These are phyloP conservation scores for Fusarium denticulatum DNA, from an alignment of 2,329 filamentous ascomycete species.

Conservation along the genomic window DNA sequence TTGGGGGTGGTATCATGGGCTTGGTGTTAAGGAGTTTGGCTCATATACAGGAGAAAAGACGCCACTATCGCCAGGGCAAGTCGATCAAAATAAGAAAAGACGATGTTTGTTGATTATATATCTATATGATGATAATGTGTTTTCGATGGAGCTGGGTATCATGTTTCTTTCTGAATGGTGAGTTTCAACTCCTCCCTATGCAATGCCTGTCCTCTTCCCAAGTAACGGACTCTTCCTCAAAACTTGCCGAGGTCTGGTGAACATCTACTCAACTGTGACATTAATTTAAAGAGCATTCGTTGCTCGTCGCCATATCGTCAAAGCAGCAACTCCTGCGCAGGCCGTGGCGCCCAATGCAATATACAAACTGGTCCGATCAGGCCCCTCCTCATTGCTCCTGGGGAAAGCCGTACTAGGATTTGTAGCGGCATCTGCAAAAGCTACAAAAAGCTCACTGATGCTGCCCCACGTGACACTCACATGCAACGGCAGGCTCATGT, in stretches of 20 bases:
- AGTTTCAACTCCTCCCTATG: conserved; percentile 41
- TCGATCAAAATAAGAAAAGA: conserved; percentile 20
- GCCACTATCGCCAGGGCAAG: background rate
- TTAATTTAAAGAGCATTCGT: conserved; percentile 56
- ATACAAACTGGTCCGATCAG: conserved; percentile 86
- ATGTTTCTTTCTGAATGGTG: conserved; percentile 39
- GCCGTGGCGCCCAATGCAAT: conserved; percentile 81
- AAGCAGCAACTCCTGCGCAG: conserved; percentile 70
- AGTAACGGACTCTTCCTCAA: background rate
- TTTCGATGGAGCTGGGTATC: conserved; percentile 46
- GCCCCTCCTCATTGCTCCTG: conserved; percentile 85
- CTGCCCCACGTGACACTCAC: conserved; percentile 95
- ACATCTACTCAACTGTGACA: background rate
- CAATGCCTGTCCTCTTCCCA: background rate
- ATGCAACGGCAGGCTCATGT: conserved; percentile 91
- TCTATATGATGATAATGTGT: conserved; percentile 21
- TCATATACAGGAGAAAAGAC: background rate
- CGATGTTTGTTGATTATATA: conserved; percentile 29
- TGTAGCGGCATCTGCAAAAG: conserved; percentile 88
- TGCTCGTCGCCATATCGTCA: conserved; percentile 72
- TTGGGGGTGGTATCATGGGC: background rate
- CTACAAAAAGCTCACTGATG: conserved; percentile 93
- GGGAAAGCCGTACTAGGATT: conserved; percentile 90
- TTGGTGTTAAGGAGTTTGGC: conserved; percentile 9
- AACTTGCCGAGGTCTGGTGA: background rate